Percentiles rank a stretch among this genome's conserved stretches.
Conservation (phyloP, 2,329 filamentous ascomycete genomes). For the Cladophialophora immunda region DNA sequence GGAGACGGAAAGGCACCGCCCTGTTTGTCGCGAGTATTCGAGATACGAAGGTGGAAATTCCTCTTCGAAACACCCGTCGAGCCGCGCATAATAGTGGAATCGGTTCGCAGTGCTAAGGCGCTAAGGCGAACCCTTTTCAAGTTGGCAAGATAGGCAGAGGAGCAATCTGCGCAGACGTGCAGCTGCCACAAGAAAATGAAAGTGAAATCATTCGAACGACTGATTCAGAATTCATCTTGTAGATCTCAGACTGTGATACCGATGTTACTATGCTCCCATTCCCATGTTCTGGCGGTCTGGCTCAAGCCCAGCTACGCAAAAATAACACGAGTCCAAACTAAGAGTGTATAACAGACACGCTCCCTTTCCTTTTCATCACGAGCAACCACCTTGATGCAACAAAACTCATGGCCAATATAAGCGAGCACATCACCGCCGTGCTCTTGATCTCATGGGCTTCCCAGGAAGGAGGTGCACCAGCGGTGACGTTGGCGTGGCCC, state of each 20-base stretch:
- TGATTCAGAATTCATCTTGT: not conserved
- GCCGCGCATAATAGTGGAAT: not conserved
- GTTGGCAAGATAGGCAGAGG: not conserved
- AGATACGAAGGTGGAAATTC: too few species aligned
- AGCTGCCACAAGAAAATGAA: not conserved
- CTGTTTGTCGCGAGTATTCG: not conserved
- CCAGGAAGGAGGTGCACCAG: not conserved
- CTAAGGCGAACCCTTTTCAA: not conserved
- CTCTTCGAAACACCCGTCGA: too few species aligned
- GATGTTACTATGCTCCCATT: not conserved
- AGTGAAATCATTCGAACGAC: not conserved
- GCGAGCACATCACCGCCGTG: not conserved
- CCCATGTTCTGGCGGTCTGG: too few species aligned
- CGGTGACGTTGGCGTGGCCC: not conserved
- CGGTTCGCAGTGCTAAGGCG: not conserved
- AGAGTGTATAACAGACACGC: not conserved
- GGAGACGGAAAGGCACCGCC: not conserved
- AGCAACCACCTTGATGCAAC: not conserved
- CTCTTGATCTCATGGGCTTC: not conserved
- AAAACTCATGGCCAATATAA: not conserved
- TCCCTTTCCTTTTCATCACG: not conserved
- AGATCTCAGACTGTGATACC: not conserved
- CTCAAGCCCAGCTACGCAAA: too few species aligned
- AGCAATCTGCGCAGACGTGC: not conserved
- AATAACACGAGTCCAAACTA: too few species aligned